Conservation (phyloP, 495 filamentous ascomycete species). For the Aspergillus biplanus region DNA sequence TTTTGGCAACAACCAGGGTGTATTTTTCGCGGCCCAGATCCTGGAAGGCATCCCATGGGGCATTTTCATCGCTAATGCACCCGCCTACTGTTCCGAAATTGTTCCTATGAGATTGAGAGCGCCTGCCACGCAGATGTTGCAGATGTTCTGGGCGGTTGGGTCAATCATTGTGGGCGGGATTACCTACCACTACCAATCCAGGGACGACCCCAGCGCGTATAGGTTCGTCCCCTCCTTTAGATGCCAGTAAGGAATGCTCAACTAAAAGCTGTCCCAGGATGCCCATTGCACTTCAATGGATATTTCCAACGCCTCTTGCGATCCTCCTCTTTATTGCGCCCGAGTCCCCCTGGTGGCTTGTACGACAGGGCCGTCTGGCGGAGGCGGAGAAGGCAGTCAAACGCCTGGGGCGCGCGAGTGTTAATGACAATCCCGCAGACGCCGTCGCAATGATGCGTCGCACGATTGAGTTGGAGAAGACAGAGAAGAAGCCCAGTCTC, state of each 20-base stretch:
- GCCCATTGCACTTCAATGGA: constrained; percentile 73
- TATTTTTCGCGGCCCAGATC: constrained; percentile 31
- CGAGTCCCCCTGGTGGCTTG: constrained; percentile 65
- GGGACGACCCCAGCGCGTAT: constrained; percentile 39
- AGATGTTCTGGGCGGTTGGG: constrained; percentile 75
- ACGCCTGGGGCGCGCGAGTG: constrained; percentile 63
- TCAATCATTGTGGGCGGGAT: constrained; percentile 69
- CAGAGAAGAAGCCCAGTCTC: constrained; percentile 59
- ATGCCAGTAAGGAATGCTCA: constrained; percentile 35
- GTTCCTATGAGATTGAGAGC: constrained; percentile 65
- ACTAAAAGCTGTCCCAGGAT: constrained; percentile 59
- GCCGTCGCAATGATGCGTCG: constrained; percentile 85
- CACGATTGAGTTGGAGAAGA: constrained; percentile 61
- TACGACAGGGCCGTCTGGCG: constrained; percentile 57
- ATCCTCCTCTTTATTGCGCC: constrained; percentile 67
- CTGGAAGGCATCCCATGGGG: constrained; percentile 76
- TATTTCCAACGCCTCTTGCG: constrained; percentile 73
- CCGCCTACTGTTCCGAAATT: constrained; percentile 74
- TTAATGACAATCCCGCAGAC: constrained; percentile 70
- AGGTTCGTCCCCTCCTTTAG: constrained; percentile 41
- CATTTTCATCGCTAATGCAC: constrained; percentile 71
- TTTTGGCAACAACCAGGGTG: constrained; percentile 44
- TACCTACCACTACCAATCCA: constrained; percentile 58
- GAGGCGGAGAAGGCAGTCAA: constrained; percentile 65
- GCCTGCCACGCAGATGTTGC: constrained; percentile 70